Evolutionary conservation across 352 stramenopile species (phyloP).

Genomic region (Phytophthora ohioensis): DNA sequence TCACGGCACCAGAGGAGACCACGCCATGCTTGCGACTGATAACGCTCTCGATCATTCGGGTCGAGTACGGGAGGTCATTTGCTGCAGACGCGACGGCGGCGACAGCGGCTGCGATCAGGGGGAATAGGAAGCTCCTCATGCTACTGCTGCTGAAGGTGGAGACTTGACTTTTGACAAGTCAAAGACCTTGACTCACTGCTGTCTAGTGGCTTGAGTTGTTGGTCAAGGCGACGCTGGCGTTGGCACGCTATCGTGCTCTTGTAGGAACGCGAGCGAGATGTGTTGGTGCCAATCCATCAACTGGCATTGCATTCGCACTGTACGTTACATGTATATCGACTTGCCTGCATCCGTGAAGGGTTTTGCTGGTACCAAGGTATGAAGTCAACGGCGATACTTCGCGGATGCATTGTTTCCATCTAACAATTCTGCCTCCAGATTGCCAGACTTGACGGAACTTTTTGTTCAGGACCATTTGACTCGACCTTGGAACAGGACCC

Average conservation of each 20-base stretch:
- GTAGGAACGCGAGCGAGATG: constrained; percentile 31
- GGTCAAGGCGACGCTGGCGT: too few relatives aligned
- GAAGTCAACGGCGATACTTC: too few relatives aligned
- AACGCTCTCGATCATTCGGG: constrained; percentile 40
- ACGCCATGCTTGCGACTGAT: constrained; percentile 43
- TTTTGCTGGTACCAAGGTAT: too few relatives aligned
- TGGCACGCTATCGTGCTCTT: constrained; percentile 19
- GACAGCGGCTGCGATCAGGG: constrained; percentile 17
- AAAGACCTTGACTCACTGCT: neutral
- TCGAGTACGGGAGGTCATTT: constrained; percentile 33
- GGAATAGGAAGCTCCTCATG: constrained; percentile 31
- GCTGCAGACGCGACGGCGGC: constrained; percentile 16
- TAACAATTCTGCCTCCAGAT: too few relatives aligned
- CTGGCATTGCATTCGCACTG: constrained; percentile 4
- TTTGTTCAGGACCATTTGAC: too few relatives aligned
- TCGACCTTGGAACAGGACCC: too few relatives aligned
- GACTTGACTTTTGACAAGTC: neutral
- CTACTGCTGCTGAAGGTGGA: constrained; percentile 5
- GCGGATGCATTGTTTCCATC: too few relatives aligned
- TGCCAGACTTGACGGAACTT: too few relatives aligned
- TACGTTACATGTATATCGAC: neutral
- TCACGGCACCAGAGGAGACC: constrained; percentile 36
- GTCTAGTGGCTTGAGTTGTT: too few relatives aligned
- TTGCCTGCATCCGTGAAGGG: neutral
- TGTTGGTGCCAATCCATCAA: constrained; percentile 31